Percentiles rank a stretch among this genome's conserved stretches.
These are phyloP conservation scores for Elongisporangium anandrum DNA, from an alignment of 352 stramenopile species.

Conservation along the genomic window DNA sequence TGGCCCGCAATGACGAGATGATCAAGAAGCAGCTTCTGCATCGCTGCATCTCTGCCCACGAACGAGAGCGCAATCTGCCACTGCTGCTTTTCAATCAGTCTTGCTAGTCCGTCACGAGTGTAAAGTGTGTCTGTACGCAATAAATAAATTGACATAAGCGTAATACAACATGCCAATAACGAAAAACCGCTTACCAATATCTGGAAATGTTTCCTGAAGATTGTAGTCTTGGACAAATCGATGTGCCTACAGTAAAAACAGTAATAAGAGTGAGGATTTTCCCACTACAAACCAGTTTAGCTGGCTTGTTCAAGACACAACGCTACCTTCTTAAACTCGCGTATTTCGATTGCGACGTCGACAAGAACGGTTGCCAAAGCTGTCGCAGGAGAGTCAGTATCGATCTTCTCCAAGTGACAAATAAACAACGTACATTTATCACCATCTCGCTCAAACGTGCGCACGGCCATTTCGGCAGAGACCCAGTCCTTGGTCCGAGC, in stretches of 20 bases:
- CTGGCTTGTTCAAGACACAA: background rate
- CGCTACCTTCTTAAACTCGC: constrained; percentile 57
- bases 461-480: constrained; percentile 42
- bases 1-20: constrained; percentile 36
- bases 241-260: constrained; percentile 32
- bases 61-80: constrained; percentile 63
- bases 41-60: constrained; percentile 41
- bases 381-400: constrained; percentile 6
- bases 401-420: background rate
- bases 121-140: constrained; percentile 41
- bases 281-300: background rate
- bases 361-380: constrained; percentile 38
- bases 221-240: constrained; percentile 46
- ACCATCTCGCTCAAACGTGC: constrained; percentile 25
- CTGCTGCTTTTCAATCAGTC: constrained; percentile 57
- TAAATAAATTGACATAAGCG: background rate
- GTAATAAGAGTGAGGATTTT: background rate
- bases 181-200: constrained; percentile 29
- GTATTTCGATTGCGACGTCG: constrained; percentile 39
- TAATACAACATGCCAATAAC: background rate
- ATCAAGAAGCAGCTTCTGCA: constrained; percentile 44
- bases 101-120: constrained; percentile 45
- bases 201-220: constrained; percentile 45
- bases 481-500: constrained; percentile 55
- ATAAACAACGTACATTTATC: constrained; percentile 6